Base-by-base conservation (phyloP, 768 basidiomycete species). In the Fomitopsis serialis region DNA sequence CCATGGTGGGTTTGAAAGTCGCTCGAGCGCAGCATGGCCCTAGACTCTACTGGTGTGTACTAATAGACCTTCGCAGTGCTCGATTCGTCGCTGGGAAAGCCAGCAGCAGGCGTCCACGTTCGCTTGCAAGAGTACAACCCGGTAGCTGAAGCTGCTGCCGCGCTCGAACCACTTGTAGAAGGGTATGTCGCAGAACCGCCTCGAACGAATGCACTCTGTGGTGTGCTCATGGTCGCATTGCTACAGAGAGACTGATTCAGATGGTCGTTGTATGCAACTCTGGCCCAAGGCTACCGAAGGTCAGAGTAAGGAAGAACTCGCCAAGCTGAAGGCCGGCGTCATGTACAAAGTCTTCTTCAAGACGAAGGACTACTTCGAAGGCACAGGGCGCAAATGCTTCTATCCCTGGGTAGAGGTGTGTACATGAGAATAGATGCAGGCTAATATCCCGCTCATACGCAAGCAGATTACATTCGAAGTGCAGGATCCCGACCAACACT, bases 361-460 rank as follows among this genome's bases (percentile, higher is more conserved):
- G 65, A 90, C 89, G 1, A 85, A 85, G 57, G 79, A 82, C 9
- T 95, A 95, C 69, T 95, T 95, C 63, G 81, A 85, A 35, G 69
- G 61, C 23, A 78, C 76, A 0, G 77, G 74, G 17, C 76, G 82
- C 44, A 73, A 79, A 53, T 87, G 86, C 6, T 96, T 97, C 64
- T 96, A 93, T 71, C 94, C 94, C 2, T 85, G 84, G 78, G 86
- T 96, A 6, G 93, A 97, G 79, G 93, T 92, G 60, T 52, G 74
- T 60, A 17, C 36, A 51, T 25, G 42, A 46, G 27, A 34, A 25
- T n/a, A 7, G 17, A n/a, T 8, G 12, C 12, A 24, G 17, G 25
- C n/a, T 27, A 44, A 25, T 15, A 45, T 34, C n/a, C 37, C 10
- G 3, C 7, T 54, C 13, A 22, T 19, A n/a, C 23, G 46, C 40